phyloP scores from a whole-genome alignment of 2,329 filamentous ascomycete species.

The Ophiocordyceps sinensis region DNA sequence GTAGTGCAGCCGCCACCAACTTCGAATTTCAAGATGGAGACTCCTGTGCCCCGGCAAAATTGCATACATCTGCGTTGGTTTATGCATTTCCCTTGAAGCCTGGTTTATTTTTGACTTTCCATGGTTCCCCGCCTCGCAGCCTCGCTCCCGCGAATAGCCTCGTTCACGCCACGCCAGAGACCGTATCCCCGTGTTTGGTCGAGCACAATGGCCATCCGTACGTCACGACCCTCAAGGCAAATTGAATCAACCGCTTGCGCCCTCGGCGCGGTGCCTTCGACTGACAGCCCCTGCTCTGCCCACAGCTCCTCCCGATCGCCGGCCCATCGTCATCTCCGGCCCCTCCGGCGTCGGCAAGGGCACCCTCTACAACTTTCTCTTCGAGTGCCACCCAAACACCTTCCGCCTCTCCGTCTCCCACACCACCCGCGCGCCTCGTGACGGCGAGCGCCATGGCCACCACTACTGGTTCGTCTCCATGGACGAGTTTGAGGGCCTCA shows the following conservation, averaged over 20 bases:
- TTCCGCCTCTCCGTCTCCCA: constrained; percentile 50
- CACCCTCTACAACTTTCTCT: constrained; percentile 61
- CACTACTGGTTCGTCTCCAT: constrained; percentile 69
- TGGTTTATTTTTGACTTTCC: neutral
- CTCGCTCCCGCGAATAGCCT: neutral
- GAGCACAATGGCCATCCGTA: constrained; percentile 10
- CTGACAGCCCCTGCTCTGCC: too few species aligned
- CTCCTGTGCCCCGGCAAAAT: too few species aligned
- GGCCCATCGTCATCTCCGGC: constrained; percentile 62
- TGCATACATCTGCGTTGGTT: too few species aligned
- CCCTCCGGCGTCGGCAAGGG: constrained; percentile 69
- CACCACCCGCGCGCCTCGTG: constrained; percentile 66
- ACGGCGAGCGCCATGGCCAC: constrained; percentile 59
- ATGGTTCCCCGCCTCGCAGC: constrained; percentile 4
- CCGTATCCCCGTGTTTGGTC: constrained; percentile 1
- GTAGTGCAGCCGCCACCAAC: too few species aligned
- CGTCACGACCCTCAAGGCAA: neutral
- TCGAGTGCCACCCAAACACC: constrained; percentile 36
- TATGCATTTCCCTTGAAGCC: too few species aligned
- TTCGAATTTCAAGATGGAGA: too few species aligned
- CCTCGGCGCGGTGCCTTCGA: too few species aligned
- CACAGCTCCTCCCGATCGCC: constrained; percentile 27
- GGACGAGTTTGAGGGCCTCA: constrained; percentile 52
- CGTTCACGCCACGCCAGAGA: neutral
- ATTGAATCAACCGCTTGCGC: neutral